Percentiles rank a stretch among this genome's conserved stretches.
phyloP scores from a whole-genome alignment of 2,329 filamentous ascomycete genomes.

The Trichoderma sp. region DNA sequence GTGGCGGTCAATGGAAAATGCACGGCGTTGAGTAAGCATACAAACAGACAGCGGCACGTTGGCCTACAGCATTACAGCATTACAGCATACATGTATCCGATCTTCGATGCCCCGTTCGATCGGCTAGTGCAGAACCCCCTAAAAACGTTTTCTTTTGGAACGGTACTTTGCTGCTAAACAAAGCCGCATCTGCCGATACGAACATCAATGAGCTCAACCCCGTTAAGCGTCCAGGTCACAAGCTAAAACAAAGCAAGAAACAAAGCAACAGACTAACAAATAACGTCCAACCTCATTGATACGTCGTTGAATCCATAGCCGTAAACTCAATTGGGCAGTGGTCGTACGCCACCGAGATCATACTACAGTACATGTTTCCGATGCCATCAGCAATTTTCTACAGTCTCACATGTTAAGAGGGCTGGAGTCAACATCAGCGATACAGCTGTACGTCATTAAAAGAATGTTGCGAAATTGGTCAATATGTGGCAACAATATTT shows the following conservation, averaged over 20 bases:
- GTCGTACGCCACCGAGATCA: not conserved
- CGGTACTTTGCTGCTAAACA: conserved; percentile 1
- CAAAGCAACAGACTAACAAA: not conserved
- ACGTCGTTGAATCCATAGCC: not conserved
- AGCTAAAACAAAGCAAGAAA: not conserved
- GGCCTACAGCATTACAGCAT: not conserved
- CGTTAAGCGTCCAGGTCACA: not conserved
- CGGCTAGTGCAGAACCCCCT: not conserved
- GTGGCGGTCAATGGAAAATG: not conserved
- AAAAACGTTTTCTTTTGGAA: not conserved
- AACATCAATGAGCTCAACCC: not conserved
- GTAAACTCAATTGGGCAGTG: not conserved
- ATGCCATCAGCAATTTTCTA: too few relatives aligned
- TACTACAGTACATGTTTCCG: not conserved
- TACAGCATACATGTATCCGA: not conserved
- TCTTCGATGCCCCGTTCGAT: not conserved
- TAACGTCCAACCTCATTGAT: not conserved
- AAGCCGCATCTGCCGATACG: not conserved
- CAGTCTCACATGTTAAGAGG: not conserved
- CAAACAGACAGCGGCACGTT: not conserved
- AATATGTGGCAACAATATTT: not conserved
- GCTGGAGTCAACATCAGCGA: not conserved
- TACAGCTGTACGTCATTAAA: not conserved
- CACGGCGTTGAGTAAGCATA: not conserved
- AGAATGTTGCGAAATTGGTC: not conserved